Base-by-base conservation (phyloP, 75 land plant species). In the Sequoiadendron giganteum region DNA sequence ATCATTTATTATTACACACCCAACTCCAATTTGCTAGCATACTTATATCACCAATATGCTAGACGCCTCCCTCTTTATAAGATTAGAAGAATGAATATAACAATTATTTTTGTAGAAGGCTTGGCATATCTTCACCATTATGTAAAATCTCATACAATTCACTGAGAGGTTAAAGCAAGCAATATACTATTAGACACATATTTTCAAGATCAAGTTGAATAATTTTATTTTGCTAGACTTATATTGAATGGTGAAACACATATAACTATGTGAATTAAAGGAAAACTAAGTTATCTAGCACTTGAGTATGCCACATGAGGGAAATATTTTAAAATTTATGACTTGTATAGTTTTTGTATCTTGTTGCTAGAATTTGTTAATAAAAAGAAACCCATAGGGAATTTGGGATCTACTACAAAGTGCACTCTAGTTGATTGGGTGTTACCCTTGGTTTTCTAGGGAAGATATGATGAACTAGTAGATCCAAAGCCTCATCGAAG, bases 141-240 rank as follows among this genome's bases (percentile, higher is more conserved):
- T 36, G 38, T 36, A 0, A 36, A 36, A 36, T 0, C 38, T 36
- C 38, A 36, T 36, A 36, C 0, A 36, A 36, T 36, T 36, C 38
- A 36, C 38, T 0, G 0, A 36, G 38, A 36, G 0, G 38, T 36
- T 36, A 36, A 36, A 36, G 0, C 38, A 36, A 36, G 0, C 38
- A 36, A 36, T 36, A 36, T 36, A 36, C 38, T 36, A 0, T 36
- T 36, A 36, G 38, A 36, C 38, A 0, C 38, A 36, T 0, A 36
- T 36, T 0, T 36, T 36, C 38, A 36, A 36, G 93, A 97, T 25
- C 91, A 92, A 79, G 95, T 97, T 25, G 96, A 95, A 21, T 97
- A 97, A 85, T 97, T 97, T 87, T 97, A 97, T 7, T 95, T 97
- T 87, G 98, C 98, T 38, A 97, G 95, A 91, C 92, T 96, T 38